Base-by-base conservation (phyloP, 2,329 filamentous ascomycete species). In the Dryadomyces sulphureus region DNA sequence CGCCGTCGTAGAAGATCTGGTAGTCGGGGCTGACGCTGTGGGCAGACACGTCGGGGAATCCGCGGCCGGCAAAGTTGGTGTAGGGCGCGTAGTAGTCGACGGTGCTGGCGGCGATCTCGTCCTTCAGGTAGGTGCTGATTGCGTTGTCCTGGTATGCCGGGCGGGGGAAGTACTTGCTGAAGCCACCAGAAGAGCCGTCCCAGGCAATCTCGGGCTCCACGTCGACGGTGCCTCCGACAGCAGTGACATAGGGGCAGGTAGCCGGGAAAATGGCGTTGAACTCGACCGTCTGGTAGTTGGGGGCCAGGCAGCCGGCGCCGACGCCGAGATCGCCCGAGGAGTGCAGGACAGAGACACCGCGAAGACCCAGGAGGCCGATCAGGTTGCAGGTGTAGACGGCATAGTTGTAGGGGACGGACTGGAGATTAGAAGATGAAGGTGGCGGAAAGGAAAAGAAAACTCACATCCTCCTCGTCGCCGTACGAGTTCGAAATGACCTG, bases 401-500 rank as follows among this genome's bases (percentile, higher is more conserved):
- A 56, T 84, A 84, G 4, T 66, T 62, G 20, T 62, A 60, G 0
- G 79, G 77, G 0, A 84, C 65, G 4, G 68, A 71, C 57, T 80
- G 77, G 2, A 5, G 9, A 20, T 46, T 25, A 48, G 38, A 4
- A 17, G n/a, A 36, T n/a, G n/a, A 20, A 11, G 5, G 17, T 16
- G 20, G 7, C 16, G n/a, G 14, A 22, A 2, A 36, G 32, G 21
- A 14, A 25, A 16, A 32, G n/a, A 30, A 36, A 12, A 43, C 47
- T 32, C 40, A 54, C 54, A 40, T 51, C 48, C 48, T 86, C 81
- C 41, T 79, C 69, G 53, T 83, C 79, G 22, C 78, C 79, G 55
- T 85, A 86, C 0, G 79, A 84, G n/a, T 78, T 81, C 36, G 70
- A 73, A 38, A 86, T 67, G 17, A 83, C 73, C 4, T 73, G 69